phyloP scores from a whole-genome alignment of 2,329 filamentous ascomycete genomes.

The Cladosporium sp. region DNA sequence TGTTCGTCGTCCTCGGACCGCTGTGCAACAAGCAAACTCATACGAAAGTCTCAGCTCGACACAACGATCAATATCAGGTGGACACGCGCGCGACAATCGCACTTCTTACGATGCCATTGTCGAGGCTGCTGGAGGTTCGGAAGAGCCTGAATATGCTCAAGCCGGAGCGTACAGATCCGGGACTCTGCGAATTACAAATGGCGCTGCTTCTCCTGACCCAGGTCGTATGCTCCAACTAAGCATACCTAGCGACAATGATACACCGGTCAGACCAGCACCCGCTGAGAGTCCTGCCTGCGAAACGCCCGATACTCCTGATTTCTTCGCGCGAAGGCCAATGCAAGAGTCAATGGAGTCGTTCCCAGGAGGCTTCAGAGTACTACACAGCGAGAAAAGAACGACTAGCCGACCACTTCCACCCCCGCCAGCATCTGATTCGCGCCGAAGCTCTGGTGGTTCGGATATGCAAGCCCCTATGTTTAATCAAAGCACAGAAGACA shows the following conservation, averaged over 20 bases:
- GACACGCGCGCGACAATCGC: background rate
- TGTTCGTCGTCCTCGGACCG: constrained; percentile 5
- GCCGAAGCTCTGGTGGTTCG: constrained; percentile 2
- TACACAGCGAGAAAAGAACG: constrained; percentile 15
- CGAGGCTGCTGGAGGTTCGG: constrained; percentile 28
- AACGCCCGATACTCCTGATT: constrained; percentile 2
- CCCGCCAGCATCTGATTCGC: constrained; percentile 4
- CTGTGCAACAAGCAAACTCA: background rate
- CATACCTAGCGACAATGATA: background rate
- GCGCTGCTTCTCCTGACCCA: constrained; percentile 49
- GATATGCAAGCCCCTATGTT: background rate
- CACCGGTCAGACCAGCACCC: background rate
- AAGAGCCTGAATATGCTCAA: constrained; percentile 46
- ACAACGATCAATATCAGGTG: background rate
- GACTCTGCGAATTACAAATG: constrained; percentile 51
- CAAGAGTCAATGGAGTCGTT: constrained; percentile 8
- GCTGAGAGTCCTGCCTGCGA: background rate
- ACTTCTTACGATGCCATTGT: background rate
- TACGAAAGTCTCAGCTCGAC: background rate
- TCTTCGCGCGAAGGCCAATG: background rate
- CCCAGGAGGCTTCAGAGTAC: constrained; percentile 1
- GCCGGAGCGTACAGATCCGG: constrained; percentile 47
- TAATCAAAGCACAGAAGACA: background rate
- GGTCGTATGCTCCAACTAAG: constrained; percentile 1
- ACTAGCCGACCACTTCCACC: constrained; percentile 16